Conservation (phyloP, 208 protist genomes). For the Acanthamoeba culbertsoni region DNA sequence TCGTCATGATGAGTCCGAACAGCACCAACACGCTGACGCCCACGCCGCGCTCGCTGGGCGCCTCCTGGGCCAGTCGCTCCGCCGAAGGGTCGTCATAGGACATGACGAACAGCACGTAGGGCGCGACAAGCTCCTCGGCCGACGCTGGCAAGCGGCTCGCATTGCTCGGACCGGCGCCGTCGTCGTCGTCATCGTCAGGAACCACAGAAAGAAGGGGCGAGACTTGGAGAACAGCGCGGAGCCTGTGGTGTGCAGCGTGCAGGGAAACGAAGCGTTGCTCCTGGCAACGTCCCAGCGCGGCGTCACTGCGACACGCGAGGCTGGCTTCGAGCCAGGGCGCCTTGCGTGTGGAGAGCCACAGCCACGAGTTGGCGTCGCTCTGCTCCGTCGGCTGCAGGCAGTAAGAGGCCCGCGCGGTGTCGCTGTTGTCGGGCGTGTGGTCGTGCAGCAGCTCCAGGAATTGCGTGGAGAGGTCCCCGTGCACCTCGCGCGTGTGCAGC, state of each 20-base stretch:
- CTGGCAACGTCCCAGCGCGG: background rate
- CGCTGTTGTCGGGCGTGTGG: background rate
- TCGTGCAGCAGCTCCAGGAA: background rate
- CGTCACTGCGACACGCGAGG: background rate
- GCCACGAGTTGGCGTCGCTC: background rate
- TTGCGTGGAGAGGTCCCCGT: background rate
- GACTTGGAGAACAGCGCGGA: background rate
- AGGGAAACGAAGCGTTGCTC: background rate
- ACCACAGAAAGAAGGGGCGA: too few relatives aligned
- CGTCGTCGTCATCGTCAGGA: too few relatives aligned
- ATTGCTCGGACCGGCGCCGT: background rate
- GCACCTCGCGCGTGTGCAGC: background rate
- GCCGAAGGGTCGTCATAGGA: background rate
- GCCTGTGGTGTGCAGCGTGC: background rate
- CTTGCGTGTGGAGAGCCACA: background rate
- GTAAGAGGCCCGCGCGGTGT: too few relatives aligned
- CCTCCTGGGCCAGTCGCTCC: background rate
- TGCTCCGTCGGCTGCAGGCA: background rate
- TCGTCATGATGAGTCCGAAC: background rate
- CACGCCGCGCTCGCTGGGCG: background rate
- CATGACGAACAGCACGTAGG: background rate
- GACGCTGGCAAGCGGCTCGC: background rate
- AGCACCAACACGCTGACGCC: background rate
- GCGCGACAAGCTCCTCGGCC: background rate
- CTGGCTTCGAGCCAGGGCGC: background rate